Percentiles rank a stretch among this genome's conserved stretches.
Evolutionary conservation across 2,329 filamentous ascomycete species (phyloP).

Genomic region (Colletotrichum spaethianum): DNA sequence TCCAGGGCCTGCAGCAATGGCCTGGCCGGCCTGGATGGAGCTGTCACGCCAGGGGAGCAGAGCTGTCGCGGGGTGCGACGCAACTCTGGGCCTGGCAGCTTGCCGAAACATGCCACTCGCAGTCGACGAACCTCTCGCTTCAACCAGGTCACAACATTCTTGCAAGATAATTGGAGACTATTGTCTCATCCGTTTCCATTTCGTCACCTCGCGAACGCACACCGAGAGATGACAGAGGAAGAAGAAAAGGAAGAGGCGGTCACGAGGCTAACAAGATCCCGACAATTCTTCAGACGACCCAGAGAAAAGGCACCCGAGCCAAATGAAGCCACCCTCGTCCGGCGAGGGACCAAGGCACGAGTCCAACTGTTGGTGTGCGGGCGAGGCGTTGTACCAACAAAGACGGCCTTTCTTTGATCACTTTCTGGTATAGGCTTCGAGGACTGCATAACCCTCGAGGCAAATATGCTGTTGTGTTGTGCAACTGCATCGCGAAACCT

Average conservation of each 20-base stretch:
- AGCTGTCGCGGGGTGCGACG: slow-evolving; percentile 37
- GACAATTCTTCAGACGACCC: slow-evolving; percentile 24
- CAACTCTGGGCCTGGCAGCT: slow-evolving; percentile 21
- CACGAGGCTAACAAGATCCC: slow-evolving; percentile 10
- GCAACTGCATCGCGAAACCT: background rate
- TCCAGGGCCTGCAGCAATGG: slow-evolving; percentile 22
- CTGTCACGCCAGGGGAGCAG: slow-evolving; percentile 22
- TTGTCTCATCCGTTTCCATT: slow-evolving; percentile 37
- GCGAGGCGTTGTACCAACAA: slow-evolving; percentile 35
- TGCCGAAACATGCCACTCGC: slow-evolving; percentile 39
- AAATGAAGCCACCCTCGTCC: slow-evolving; percentile 33
- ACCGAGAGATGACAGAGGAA: background rate
- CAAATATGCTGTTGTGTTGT: background rate
- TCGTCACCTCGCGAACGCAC: slow-evolving; percentile 29
- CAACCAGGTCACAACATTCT: slow-evolving; percentile 30
- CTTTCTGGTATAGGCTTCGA: background rate
- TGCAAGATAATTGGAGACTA: slow-evolving; percentile 4
- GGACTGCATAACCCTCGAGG: background rate
- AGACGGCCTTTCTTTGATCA: slow-evolving; percentile 28
- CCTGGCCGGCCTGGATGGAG: slow-evolving; percentile 27
- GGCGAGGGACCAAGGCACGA: slow-evolving; percentile 32
- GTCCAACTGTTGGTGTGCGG: slow-evolving; percentile 25
- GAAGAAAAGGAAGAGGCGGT: background rate
- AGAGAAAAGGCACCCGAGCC: slow-evolving; percentile 15
- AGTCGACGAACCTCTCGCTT: slow-evolving; percentile 32